Conservation (phyloP, 495 filamentous ascomycete species). For the Rusavskia elegans region DNA sequence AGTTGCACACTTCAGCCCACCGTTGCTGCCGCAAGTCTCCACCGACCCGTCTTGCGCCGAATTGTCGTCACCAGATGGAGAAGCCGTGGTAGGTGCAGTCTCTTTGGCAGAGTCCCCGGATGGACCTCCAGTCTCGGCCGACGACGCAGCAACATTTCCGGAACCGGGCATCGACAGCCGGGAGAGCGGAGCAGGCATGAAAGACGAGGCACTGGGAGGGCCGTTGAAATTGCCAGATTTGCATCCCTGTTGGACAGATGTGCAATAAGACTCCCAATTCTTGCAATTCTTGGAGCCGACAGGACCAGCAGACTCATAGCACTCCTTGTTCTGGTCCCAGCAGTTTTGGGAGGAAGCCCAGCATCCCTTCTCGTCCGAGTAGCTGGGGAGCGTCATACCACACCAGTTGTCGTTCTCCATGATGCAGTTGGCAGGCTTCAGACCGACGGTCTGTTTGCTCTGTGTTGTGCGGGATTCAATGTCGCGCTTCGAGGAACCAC, state of each 20-base stretch:
- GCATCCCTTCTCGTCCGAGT: slow-evolving; percentile 39
- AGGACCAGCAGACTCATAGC: slow-evolving; percentile 39
- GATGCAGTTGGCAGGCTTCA: slow-evolving; percentile 36
- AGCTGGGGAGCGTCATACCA: slow-evolving; percentile 37
- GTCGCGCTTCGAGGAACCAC: slow-evolving; percentile 4
- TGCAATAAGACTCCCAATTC: slow-evolving; percentile 44
- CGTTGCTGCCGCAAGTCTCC: slow-evolving; percentile 12
- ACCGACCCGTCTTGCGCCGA: slow-evolving; percentile 3
- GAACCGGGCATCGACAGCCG: background rate
- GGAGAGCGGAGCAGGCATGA: slow-evolving; percentile 25
- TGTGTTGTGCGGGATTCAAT: slow-evolving; percentile 6
- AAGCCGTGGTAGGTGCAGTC: background rate
- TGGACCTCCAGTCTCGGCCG: background rate
- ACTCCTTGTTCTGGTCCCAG: slow-evolving; percentile 38
- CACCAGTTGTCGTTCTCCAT: slow-evolving; percentile 61
- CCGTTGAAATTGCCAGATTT: slow-evolving; percentile 30
- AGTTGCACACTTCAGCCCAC: slow-evolving; percentile 8
- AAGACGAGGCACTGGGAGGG: slow-evolving; percentile 26
- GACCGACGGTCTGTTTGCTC: slow-evolving; percentile 17
- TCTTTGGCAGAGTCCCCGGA: background rate
- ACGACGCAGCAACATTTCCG: background rate
- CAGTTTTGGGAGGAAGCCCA: slow-evolving; percentile 36
- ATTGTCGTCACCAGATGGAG: background rate
- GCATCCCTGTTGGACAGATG: slow-evolving; percentile 32
- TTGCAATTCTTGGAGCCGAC: slow-evolving; percentile 41